Conservation (phyloP, 2,329 filamentous ascomycete species). For the Nigrospora osmanthi region DNA sequence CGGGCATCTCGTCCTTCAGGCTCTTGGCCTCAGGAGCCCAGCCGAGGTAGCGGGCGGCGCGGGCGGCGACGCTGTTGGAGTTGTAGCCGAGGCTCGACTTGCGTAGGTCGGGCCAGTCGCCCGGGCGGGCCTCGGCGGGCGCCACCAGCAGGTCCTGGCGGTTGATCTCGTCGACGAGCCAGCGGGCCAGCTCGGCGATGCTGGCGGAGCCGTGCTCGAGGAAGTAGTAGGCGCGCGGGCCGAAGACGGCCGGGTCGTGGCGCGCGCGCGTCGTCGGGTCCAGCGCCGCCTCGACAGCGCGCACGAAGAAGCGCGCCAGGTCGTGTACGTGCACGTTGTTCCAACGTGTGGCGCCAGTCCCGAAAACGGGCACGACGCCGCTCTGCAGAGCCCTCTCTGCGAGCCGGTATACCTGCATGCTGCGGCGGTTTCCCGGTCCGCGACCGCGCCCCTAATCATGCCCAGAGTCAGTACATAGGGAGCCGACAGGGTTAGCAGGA, state of each 20-base stretch:
- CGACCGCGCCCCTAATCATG: conserved; percentile 25
- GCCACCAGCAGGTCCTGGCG: conserved; percentile 38
- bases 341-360: conserved; percentile 38
- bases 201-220: conserved; percentile 52
- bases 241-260: conserved; percentile 55
- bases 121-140: conserved; percentile 20
- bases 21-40: conserved; percentile 30
- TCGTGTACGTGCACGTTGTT: conserved; percentile 44
- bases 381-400: conserved; percentile 29
- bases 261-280: conserved; percentile 40
- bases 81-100: conserved; percentile 28
- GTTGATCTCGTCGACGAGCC: conserved; percentile 48
- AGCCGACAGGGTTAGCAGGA: no score
- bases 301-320: conserved; percentile 32
- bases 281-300: conserved; percentile 40
- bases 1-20: conserved; percentile 30
- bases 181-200: conserved; percentile 53
- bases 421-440: conserved; percentile 39
- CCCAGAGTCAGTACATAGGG: no score
- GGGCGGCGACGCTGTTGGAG: conserved; percentile 32
- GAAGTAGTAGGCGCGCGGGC: conserved; percentile 58
- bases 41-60: conserved; percentile 36
- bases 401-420: conserved; percentile 39
- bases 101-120: conserved; percentile 14
- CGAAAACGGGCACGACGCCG: conserved; percentile 35